phyloP scores from a whole-genome alignment of 164 flowering plant genomes.

The Houttuynia cordata region DNA sequence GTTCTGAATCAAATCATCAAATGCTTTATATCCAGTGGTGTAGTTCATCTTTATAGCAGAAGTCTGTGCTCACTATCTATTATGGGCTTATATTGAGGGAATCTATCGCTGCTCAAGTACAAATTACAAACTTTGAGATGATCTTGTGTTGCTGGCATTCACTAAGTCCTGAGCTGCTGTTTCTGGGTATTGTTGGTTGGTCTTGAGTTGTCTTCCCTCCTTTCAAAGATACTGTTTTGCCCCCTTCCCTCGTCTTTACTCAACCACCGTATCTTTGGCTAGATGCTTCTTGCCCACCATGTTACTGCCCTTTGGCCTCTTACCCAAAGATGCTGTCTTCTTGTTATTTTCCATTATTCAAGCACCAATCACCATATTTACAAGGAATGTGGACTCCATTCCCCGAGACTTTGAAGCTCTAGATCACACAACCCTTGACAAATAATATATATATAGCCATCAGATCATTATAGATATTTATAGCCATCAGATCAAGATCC shows the following conservation, averaged over 20 bases:
- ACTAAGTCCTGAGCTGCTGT: background rate
- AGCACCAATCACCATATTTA: constrained; percentile 1
- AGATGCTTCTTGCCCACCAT: constrained; percentile 59
- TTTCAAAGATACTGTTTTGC: constrained; percentile 1
- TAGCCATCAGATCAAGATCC: too few relatives aligned
- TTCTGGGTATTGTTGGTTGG: constrained; percentile 14
- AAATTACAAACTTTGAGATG: background rate
- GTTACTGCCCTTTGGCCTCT: constrained; percentile 48
- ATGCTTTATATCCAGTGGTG: too few relatives aligned
- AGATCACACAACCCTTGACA: constrained; percentile 20
- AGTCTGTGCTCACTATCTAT: background rate
- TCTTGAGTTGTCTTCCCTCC: constrained; percentile 16
- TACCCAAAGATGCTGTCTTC: constrained; percentile 71
- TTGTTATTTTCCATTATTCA: constrained; percentile 10
- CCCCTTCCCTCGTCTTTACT: constrained; percentile 5
- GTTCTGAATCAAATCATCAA: too few relatives aligned
- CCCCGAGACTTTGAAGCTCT: constrained; percentile 41
- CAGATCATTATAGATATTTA: too few relatives aligned
- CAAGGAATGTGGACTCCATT: constrained; percentile 16
- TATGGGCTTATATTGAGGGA: too few relatives aligned
- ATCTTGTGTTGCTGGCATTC: background rate
- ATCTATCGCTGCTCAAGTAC: too few relatives aligned
- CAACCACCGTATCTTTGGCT: constrained; percentile 7
- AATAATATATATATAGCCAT: too few relatives aligned
- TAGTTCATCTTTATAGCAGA: background rate